Evolutionary conservation across 371 early-diverging fungal species (phyloP).

Genomic region (Batkoa obscura): DNA sequence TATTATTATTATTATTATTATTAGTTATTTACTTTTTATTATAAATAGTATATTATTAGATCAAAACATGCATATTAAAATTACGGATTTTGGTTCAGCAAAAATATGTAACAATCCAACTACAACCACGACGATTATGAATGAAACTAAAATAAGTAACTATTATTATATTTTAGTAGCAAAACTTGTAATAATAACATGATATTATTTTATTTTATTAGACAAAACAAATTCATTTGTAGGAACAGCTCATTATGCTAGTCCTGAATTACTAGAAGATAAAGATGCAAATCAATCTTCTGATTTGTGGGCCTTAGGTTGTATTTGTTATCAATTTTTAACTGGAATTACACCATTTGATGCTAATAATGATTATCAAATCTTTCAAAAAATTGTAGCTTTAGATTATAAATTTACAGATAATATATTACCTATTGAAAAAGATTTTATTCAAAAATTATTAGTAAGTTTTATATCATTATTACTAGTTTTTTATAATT

Average conservation of each 20-base stretch:
- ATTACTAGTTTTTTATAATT: not conserved
- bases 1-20: too few relatives aligned
- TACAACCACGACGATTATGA: too few relatives aligned
- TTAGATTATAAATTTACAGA: slow-evolving; percentile 67
- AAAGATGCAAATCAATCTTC: slow-evolving; percentile 55
- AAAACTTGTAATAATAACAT: too few relatives aligned
- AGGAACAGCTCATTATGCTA: slow-evolving; percentile 92
- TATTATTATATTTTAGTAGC: too few relatives aligned
- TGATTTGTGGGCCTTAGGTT: slow-evolving; percentile 97
- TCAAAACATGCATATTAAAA: slow-evolving; percentile 68
- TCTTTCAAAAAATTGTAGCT: slow-evolving; percentile 82
- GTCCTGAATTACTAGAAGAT: slow-evolving; percentile 88
- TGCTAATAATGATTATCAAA: slow-evolving; percentile 84
- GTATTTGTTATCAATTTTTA: slow-evolving; percentile 90
- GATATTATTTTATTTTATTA: too few relatives aligned
- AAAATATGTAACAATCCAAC: slow-evolving; percentile 53
- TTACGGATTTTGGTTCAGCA: slow-evolving; percentile 95
- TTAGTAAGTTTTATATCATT: slow-evolving; percentile 18
- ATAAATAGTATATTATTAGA: slow-evolving; percentile 54
- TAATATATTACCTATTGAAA: slow-evolving; percentile 37
- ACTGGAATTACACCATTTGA: slow-evolving; percentile 92
- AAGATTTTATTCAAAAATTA: slow-evolving; percentile 49
- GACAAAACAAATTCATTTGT: slow-evolving; percentile 95
- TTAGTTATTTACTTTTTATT: not conserved
- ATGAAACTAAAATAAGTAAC: too few relatives aligned